Evolutionary conservation across 495 filamentous ascomycete species (phyloP).

Genomic region (Penicillium subrubescens): DNA sequence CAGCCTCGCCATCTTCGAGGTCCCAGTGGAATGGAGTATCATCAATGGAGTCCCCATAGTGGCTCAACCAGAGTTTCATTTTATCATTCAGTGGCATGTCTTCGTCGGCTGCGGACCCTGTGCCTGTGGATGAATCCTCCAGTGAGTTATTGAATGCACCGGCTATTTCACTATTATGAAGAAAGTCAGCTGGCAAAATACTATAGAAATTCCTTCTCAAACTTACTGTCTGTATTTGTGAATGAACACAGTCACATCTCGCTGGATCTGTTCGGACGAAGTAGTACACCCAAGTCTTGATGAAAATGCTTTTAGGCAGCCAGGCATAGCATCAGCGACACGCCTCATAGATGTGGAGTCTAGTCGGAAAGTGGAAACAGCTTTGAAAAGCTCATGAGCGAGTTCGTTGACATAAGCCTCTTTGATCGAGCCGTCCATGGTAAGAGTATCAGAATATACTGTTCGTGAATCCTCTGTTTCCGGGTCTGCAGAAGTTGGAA

Average conservation of each 20-base stretch:
- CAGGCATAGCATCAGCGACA: not conserved
- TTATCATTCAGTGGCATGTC: not conserved
- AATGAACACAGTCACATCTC: not conserved
- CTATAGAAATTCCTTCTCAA: not conserved
- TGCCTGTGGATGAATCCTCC: not conserved
- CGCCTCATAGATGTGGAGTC: not conserved
- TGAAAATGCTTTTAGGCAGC: not conserved
- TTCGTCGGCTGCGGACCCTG: not conserved
- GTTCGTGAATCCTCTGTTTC: not conserved
- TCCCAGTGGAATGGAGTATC: not conserved
- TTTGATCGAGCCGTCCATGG: not conserved
- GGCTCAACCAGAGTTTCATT: not conserved
- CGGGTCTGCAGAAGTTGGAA: not conserved
- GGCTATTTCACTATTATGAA: not conserved
- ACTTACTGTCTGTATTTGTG: slow-evolving; percentile 4
- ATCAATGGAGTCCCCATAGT: not conserved
- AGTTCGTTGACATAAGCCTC: slow-evolving; percentile 4
- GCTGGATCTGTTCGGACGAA: not conserved
- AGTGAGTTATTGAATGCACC: not conserved
- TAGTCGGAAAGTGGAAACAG: not conserved
- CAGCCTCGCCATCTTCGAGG: not conserved
- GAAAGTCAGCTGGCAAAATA: not conserved
- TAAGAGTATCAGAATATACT: not conserved
- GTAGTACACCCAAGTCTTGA: not conserved
- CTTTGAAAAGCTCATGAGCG: not conserved